phyloP scores from a whole-genome alignment of 371 early-diverging fungal species.

The Choanephora cucurbitarum region DNA sequence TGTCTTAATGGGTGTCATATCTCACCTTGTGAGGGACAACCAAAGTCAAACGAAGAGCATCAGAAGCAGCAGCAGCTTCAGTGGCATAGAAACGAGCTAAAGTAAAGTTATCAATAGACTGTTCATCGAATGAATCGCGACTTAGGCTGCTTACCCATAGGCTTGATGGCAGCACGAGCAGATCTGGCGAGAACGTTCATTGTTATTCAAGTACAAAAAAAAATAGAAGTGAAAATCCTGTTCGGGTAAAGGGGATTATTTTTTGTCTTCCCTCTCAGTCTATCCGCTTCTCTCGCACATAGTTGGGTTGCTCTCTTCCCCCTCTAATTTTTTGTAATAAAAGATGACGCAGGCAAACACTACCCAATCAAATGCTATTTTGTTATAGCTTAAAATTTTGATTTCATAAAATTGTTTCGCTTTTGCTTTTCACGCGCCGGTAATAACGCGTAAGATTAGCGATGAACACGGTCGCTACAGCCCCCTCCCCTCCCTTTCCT shows the following conservation, averaged over 20 bases:
- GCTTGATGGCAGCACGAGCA: slow-evolving; percentile 53
- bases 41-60: slow-evolving; percentile 88
- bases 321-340: not conserved
- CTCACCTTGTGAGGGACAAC: slow-evolving; percentile 89
- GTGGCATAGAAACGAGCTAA: slow-evolving; percentile 76
- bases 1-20: not conserved
- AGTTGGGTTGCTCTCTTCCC: not conserved
- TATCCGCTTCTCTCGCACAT: not conserved
- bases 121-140: not conserved
- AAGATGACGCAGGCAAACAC: not conserved
- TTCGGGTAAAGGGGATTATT: slow-evolving; percentile 9
- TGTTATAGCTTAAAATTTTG: no score
- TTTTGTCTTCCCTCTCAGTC: slow-evolving; percentile 2
- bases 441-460: no score
- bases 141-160: slow-evolving; percentile 45
- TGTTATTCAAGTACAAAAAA: slow-evolving; percentile 9
- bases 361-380: not conserved
- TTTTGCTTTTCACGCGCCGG: no score
- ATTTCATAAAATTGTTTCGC: no score
- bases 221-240: not conserved
- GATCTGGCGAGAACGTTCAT: slow-evolving; percentile 69
- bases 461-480: no score
- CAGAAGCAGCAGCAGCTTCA: slow-evolving; percentile 67
- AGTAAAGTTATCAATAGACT: slow-evolving; percentile 1
- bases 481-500: no score